These are phyloP conservation scores for Lepidium didymum DNA, from an alignment of 345 rosid species.

Conservation along the genomic window DNA sequence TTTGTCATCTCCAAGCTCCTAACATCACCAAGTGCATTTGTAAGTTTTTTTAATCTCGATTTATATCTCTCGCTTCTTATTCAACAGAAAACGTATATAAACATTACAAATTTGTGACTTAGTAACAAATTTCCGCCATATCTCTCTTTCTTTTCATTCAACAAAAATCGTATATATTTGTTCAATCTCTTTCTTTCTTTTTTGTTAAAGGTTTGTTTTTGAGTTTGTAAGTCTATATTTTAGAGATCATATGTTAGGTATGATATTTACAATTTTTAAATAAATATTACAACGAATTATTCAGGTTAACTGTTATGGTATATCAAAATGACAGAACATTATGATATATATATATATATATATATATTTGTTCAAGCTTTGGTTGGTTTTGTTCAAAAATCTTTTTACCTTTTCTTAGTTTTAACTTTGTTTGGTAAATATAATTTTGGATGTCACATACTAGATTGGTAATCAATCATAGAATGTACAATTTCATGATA, in stretches of 20 bases:
- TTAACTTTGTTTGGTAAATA: not conserved
- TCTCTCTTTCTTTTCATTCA: too few relatives aligned
- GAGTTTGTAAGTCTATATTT: not conserved
- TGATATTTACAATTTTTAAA: not conserved
- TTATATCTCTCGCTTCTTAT: not conserved
- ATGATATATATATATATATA: not conserved
- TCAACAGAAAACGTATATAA: too few relatives aligned
- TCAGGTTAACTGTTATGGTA: not conserved
- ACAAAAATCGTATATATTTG: too few relatives aligned
- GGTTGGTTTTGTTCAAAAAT: not conserved
- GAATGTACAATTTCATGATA: not conserved
- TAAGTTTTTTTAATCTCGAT: conserved; percentile 23
- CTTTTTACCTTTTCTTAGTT: not conserved
- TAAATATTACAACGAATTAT: not conserved
- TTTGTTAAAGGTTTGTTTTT: not conserved
- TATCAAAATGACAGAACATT: not conserved
- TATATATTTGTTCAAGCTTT: not conserved
- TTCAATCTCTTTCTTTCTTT: not conserved
- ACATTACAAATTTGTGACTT: too few relatives aligned
- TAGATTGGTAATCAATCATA: not conserved
- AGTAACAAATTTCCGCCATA: too few relatives aligned
- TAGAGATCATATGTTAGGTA: not conserved
- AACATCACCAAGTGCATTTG: conserved; percentile 58
- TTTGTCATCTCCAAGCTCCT: conserved; percentile 41
- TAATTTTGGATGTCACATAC: not conserved